Base-by-base conservation (phyloP, 108 stramenopile genomes). In the Fragilaria radians region DNA sequence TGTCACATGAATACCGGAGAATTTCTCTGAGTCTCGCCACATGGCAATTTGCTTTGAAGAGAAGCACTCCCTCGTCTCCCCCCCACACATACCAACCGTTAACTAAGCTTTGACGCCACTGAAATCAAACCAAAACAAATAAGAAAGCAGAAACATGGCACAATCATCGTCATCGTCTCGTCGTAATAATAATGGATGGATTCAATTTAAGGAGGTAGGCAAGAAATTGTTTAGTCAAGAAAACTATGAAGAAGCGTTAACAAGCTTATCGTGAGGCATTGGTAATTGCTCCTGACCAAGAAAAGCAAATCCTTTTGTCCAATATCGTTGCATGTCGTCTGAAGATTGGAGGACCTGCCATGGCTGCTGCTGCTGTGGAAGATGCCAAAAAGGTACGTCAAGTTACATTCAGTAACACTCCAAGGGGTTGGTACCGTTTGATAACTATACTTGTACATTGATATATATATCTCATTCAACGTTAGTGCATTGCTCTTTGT, bases 251-350 rank as follows among this genome's bases (percentile, higher is more conserved):
- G 0, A 28, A 26, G 80, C 80, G 5, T 48, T 81, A 3, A 32
- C 46, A 1, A 27, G 48, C n/a, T 3, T 81, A 71, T 48, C n/a
- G 61, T 18, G 48, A 48, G 22, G 74, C 79, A 11, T 27, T 72
- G 3, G 51, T 52, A 4, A 57, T 55, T 2, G 61, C 59, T 4
- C 31, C 28, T 23, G 48, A 57, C 30, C 26, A 5, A 1, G 84
- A 81, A 22, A 67, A 57, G 27, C 78, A 79, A 56, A 62, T 76
- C 42, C n/a, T 86, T 19, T 50, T 80, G 31, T 70, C 66, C 60
- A 79, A 83, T 42, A 52, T 77, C 25, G 79, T 80, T 2, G 86
- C 86, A 11, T 88, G 86, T 75, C 78, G 86, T 31, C 53, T 92
- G 53, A 77, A 86, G 46, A 70, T 85, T 57, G 85, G 82, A 4